Evolutionary conservation across 306 rosid genomes (phyloP), one percentile per base, ranked within the genome.

Genomic region (Lathyrus sativus): DNA sequence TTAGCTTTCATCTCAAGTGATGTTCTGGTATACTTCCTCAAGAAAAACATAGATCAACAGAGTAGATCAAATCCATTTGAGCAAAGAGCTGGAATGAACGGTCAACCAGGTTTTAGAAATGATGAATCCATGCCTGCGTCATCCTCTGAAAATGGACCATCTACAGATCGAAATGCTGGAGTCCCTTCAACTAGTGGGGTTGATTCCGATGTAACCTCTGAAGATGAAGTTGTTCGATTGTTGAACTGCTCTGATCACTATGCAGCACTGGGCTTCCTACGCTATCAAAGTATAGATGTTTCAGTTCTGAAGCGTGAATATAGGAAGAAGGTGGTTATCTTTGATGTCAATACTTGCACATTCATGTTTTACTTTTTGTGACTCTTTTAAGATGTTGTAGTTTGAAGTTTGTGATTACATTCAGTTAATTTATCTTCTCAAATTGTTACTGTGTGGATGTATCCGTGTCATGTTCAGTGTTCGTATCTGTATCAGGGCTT

Each of bases 181-280:
- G 82, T 63, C 77, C 84, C 99, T 70, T 95, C 99, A 37, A 95
- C 97, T 61, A 88, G 96, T 70, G 96, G 96, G 68, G 67, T 58
- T 59, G 99, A 88, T 70, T 79, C 90, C 22, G 98, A 90, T 76
- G 44, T 83, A 66, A 82, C 89, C 64, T 93, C 97, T 72, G 99
- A 95, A 80, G 97, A 95, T 76, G 99, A 95, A 84, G 84, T 90
- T 62, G 78, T 90, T 59, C 96, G 97, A 58, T 81, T 95, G 85
- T 84, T 95, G 83, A 88, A 85, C 81, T 85, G 99, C 78, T 80
- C 82, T 22, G 97, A 95, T 79, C 96, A 88, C 76, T 95, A 95
- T 81, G 76, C 95, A 9, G 99, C 70, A 43, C 73, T 95, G 76
- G 99, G 99, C 59, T 81, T 95, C 50, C 17, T 80, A 2, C 88